Conservation (phyloP, 2,329 filamentous ascomycete genomes). For the Pseudocercospora eumusae region DNA sequence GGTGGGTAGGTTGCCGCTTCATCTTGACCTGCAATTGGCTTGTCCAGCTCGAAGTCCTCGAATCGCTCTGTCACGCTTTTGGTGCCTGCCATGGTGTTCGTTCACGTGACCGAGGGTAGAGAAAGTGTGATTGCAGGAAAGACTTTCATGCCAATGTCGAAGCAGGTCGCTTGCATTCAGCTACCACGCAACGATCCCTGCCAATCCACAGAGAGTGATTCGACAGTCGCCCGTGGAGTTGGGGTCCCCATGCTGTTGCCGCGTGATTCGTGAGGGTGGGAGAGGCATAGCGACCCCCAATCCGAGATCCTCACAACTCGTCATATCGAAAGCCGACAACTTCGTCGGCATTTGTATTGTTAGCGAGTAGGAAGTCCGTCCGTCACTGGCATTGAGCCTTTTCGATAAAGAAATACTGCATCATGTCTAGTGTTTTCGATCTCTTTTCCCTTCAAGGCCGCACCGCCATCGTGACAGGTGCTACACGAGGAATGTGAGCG, state of each 20-base stretch:
- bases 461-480: conserved; percentile 52
- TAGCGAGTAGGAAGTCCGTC: neutral
- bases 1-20: conserved; percentile 13
- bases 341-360: neutral
- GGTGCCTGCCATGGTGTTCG: conserved; percentile 16
- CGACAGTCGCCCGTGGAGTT: neutral
- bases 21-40: conserved; percentile 15
- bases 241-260: neutral
- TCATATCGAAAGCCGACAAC: neutral
- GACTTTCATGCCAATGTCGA: neutral
- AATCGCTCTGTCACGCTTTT: conserved; percentile 20
- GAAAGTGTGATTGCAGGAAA: neutral
- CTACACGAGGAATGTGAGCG: conserved; percentile 48
- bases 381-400: neutral
- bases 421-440: conserved; percentile 42
- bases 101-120: neutral
- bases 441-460: conserved; percentile 53
- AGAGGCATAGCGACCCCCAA: neutral
- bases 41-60: conserved; percentile 21
- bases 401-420: neutral
- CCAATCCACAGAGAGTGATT: neutral
- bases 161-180: neutral
- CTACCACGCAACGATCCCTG: neutral
- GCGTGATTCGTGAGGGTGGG: neutral
- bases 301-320: neutral